These are phyloP conservation scores for Epichloe gansuensis DNA, from an alignment of 2,329 filamentous ascomycete species.

Conservation along the genomic window DNA sequence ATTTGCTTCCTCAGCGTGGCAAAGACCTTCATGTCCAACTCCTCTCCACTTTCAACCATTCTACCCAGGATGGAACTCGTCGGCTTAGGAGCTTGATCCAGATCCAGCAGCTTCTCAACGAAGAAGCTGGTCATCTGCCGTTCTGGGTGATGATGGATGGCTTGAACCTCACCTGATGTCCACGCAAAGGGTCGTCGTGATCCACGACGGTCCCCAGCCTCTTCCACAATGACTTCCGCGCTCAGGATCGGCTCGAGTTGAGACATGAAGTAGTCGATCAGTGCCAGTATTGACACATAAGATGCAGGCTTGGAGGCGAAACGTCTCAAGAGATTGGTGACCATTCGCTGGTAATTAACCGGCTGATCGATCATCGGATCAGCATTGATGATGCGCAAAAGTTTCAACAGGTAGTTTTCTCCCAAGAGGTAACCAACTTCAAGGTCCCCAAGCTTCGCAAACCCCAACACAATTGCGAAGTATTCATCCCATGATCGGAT, in stretches of 20 bases:
- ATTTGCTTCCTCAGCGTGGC: conserved; percentile 42
- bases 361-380: conserved; percentile 41
- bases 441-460: conserved; percentile 47
- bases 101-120: conserved; percentile 51
- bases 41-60: conserved; percentile 39
- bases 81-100: conserved; percentile 42
- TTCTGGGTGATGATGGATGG: conserved; percentile 29
- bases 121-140: conserved; percentile 35
- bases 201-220: conserved; percentile 26
- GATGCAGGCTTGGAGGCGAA: conserved; percentile 37
- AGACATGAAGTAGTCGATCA: conserved; percentile 34
- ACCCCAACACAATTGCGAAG: conserved; percentile 57
- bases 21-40: conserved; percentile 40
- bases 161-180: conserved; percentile 32
- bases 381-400: conserved; percentile 48
- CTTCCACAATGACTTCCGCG: conserved; percentile 25
- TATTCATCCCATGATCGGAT: conserved; percentile 65
- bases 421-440: conserved; percentile 50
- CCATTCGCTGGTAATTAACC: conserved; percentile 42
- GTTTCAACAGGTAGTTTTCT: conserved; percentile 45
- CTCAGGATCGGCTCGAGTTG: conserved; percentile 28
- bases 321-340: conserved; percentile 39
- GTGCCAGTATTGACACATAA: conserved; percentile 39
- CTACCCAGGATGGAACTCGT: conserved; percentile 45
- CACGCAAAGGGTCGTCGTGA: conserved; percentile 28